Conservation (phyloP, 345 rosid genomes). For the Melaleuca alternifolia region DNA sequence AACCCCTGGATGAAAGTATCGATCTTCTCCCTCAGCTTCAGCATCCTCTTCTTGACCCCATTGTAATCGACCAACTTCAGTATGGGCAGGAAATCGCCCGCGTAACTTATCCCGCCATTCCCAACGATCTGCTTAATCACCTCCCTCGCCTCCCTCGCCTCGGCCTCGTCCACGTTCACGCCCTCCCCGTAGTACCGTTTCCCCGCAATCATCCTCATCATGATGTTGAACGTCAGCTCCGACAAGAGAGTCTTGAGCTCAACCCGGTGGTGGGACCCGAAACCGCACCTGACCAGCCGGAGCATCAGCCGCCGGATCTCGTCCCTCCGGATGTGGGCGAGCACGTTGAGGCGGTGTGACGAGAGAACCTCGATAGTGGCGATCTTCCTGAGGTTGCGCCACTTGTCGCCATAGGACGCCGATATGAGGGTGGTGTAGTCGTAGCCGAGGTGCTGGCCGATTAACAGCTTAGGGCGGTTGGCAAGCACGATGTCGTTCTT, state of each 20-base stretch:
- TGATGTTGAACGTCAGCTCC: conserved; percentile 20
- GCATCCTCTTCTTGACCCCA: conserved; percentile 18
- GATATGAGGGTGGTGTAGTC: conserved; percentile 14
- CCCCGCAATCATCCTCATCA: conserved; percentile 39
- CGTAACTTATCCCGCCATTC: neutral
- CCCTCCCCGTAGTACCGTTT: conserved; percentile 47
- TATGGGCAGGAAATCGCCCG: conserved; percentile 4
- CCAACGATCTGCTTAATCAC: conserved; percentile 10
- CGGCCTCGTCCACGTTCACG: neutral
- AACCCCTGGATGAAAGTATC: conserved; percentile 40
- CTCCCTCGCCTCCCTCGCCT: conserved; percentile 5
- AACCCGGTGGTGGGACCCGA: conserved; percentile 15
- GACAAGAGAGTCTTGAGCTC: conserved; percentile 28
- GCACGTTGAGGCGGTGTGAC: conserved; percentile 27
- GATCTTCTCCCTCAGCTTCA: conserved; percentile 10
- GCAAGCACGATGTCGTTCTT: conserved; percentile 36
- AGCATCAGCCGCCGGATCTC: conserved; percentile 30
- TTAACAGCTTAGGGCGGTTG: conserved; percentile 18
- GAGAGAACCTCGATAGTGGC: conserved; percentile 40
- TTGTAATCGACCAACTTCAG: conserved; percentile 1
- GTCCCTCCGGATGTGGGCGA: conserved; percentile 20
- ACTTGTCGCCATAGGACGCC: conserved; percentile 46
- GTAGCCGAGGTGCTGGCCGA: conserved; percentile 30
- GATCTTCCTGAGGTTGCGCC: conserved; percentile 56
- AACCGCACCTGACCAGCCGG: conserved; percentile 11